Conservation (phyloP, 2,329 filamentous ascomycete species). For the Stachybotrys chlorohalonatus region DNA sequence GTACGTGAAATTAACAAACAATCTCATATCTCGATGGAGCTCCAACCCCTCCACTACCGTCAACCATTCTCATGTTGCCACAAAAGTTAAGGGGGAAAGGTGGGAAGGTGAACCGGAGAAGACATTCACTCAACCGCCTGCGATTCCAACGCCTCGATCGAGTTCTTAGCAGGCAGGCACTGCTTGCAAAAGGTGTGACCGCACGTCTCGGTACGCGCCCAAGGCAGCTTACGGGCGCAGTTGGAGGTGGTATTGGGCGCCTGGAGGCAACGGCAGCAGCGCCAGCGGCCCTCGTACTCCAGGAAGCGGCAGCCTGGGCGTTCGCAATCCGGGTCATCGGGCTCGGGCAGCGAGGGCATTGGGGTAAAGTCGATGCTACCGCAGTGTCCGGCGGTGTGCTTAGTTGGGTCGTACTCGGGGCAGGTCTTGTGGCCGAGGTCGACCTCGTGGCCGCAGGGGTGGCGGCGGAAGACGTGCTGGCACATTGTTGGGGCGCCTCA, state of each 20-base stretch:
- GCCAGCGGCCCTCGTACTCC: constrained; percentile 9
- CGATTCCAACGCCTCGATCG: not conserved
- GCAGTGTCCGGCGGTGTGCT: constrained; percentile 8
- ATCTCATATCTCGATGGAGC: no score
- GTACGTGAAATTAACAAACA: no score
- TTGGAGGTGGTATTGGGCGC: constrained; percentile 7
- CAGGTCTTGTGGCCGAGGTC: constrained; percentile 10
- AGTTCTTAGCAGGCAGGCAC: constrained; percentile 2
- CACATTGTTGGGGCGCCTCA: constrained; percentile 6
- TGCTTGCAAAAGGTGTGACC: constrained; percentile 5
- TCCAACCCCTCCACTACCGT: no score
- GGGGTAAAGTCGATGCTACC: constrained; percentile 9
- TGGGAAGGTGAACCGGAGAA: not conserved
- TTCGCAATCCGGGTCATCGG: constrained; percentile 2
- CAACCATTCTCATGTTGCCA: no score
- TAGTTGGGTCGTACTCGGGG: constrained; percentile 3
- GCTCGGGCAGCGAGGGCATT: not conserved
- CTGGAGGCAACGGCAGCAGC: constrained; percentile 10
- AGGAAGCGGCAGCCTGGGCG: constrained; percentile 5
- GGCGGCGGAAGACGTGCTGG: constrained; percentile 8
- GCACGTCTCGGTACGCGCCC: constrained; percentile 6
- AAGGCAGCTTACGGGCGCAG: constrained; percentile 9
- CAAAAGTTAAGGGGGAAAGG: no score
- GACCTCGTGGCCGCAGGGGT: constrained; percentile 10
- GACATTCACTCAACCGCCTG: not conserved